Conservation (phyloP, 108 stramenopile genomes). For the Cyclostephanos invisitatus region DNA sequence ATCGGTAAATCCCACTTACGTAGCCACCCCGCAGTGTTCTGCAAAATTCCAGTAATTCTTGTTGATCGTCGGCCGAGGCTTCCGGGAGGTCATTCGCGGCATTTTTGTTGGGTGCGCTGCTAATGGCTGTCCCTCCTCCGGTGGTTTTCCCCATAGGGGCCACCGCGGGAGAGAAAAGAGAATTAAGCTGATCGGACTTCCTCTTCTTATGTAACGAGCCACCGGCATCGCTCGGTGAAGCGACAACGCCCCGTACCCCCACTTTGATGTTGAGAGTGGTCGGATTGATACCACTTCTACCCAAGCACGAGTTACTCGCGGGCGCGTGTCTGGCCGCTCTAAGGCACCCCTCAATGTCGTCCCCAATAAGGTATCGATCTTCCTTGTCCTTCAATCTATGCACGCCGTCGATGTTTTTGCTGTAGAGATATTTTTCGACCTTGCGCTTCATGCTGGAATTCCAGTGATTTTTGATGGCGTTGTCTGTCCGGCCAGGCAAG, state of each 20-base stretch:
- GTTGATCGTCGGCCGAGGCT: conserved; percentile 37
- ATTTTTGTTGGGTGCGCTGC: neutral
- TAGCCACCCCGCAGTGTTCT: conserved; percentile 77
- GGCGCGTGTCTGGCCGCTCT: conserved; percentile 51
- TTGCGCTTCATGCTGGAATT: conserved; percentile 71
- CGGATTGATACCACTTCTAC: conserved; percentile 5
- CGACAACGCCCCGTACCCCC: neutral
- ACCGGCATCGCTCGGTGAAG: neutral
- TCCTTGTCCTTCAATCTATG: conserved; percentile 46
- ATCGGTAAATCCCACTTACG: conserved; percentile 67
- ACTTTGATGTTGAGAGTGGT: conserved; percentile 15
- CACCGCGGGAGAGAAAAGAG: conserved; percentile 42
- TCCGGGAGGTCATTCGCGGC: conserved; percentile 19
- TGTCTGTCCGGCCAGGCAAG: conserved; percentile 79
- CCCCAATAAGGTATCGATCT: conserved; percentile 61
- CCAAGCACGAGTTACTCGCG: conserved; percentile 2
- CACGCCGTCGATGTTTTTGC: conserved; percentile 62
- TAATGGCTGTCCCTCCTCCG: neutral
- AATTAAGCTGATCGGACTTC: conserved; percentile 33
- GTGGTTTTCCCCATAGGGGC: conserved; percentile 23
- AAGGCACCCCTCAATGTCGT: conserved; percentile 78
- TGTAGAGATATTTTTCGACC: conserved; percentile 75
- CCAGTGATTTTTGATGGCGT: conserved; percentile 87
- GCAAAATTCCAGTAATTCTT: conserved; percentile 54
- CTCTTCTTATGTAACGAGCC: conserved; percentile 26